A percentile compares a stretch with the other conserved stretches of the same genome.
Conservation (phyloP, 1,284 basidiomycete species). For the Coniferiporia sulphurascens region DNA sequence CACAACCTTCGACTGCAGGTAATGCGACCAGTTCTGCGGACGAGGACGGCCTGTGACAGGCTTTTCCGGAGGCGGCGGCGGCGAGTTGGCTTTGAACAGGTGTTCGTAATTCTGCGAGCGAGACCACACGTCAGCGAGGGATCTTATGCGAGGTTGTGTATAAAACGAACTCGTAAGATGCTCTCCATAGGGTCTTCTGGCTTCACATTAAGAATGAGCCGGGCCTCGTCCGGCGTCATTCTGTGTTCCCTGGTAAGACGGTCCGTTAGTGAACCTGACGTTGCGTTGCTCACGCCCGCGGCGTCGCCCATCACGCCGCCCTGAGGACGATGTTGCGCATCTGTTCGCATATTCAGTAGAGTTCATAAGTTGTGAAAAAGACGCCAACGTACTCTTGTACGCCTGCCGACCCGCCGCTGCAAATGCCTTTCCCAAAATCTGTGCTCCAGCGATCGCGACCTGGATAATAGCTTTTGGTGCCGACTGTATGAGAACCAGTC, state of each 20-base stretch:
- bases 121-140: background rate
- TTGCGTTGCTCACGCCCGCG: slow-evolving; percentile 69
- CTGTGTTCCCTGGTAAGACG: slow-evolving; percentile 76
- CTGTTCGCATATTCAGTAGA: slow-evolving; percentile 35
- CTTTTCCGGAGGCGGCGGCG: slow-evolving; percentile 53
- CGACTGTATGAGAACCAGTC: slow-evolving; percentile 40
- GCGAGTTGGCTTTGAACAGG: slow-evolving; percentile 85
- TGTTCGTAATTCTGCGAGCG: slow-evolving; percentile 80
- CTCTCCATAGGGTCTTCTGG: slow-evolving; percentile 65
- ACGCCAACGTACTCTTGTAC: slow-evolving; percentile 71
- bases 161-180: slow-evolving; percentile 60
- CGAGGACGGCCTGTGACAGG: slow-evolving; percentile 33
- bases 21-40: slow-evolving; percentile 72
- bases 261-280: slow-evolving; percentile 69
- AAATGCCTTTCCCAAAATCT: slow-evolving; percentile 90
- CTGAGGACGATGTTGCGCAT: slow-evolving; percentile 77
- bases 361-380: background rate
- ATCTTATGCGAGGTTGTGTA: background rate
- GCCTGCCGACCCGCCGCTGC: slow-evolving; percentile 90
- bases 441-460: slow-evolving; percentile 74
- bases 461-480: slow-evolving; percentile 77
- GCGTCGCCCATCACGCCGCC: slow-evolving; percentile 55
- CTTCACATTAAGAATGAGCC: slow-evolving; percentile 90
- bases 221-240: slow-evolving; percentile 96
- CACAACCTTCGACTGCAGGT: slow-evolving; percentile 95